These are phyloP conservation scores for Colletotrichum chlorophyti DNA, from an alignment of 2,329 filamentous ascomycete species.

Conservation along the genomic window DNA sequence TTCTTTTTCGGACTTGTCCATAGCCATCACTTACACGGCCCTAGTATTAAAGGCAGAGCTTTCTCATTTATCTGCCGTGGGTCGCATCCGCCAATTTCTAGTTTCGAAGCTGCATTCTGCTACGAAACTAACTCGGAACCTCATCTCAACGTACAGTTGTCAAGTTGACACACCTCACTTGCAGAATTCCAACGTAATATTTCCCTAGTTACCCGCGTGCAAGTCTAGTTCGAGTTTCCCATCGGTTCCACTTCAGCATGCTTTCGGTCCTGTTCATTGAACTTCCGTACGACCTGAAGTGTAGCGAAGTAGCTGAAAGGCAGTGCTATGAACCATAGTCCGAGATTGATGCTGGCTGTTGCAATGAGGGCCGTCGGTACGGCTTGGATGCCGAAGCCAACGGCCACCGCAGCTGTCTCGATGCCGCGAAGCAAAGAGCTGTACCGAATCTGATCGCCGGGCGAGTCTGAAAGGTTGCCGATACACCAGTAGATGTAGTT, in stretches of 20 bases:
- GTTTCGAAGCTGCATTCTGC: no score
- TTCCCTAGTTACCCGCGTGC: no score
- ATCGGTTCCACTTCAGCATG: not conserved
- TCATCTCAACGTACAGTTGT: no score
- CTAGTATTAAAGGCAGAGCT: no score
- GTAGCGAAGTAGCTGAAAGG: slow-evolving; percentile 53
- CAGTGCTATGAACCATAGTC: slow-evolving; percentile 48
- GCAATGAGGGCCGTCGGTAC: slow-evolving; percentile 49
- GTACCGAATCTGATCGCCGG: slow-evolving; percentile 51
- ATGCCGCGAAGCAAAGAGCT: slow-evolving; percentile 50
- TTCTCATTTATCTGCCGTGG: no score
- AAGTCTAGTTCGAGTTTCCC: not conserved
- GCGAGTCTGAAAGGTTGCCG: slow-evolving; percentile 50
- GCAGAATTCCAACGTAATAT: not conserved
- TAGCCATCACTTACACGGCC: no score
- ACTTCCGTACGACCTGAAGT: slow-evolving; percentile 46
- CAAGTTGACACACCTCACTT: no score
- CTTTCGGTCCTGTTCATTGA: slow-evolving; percentile 40
- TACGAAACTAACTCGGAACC: no score
- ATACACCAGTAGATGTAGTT: slow-evolving; percentile 57
- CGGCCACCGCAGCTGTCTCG: slow-evolving; percentile 47
- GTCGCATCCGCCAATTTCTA: no score
- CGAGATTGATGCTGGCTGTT: slow-evolving; percentile 49
- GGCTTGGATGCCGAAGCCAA: slow-evolving; percentile 52
- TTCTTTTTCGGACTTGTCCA: no score